Percentiles rank a stretch among this genome's conserved stretches.
Evolutionary conservation across 345 rosid genomes (phyloP).

Genomic region (Rhodomyrtus tomentosa): DNA sequence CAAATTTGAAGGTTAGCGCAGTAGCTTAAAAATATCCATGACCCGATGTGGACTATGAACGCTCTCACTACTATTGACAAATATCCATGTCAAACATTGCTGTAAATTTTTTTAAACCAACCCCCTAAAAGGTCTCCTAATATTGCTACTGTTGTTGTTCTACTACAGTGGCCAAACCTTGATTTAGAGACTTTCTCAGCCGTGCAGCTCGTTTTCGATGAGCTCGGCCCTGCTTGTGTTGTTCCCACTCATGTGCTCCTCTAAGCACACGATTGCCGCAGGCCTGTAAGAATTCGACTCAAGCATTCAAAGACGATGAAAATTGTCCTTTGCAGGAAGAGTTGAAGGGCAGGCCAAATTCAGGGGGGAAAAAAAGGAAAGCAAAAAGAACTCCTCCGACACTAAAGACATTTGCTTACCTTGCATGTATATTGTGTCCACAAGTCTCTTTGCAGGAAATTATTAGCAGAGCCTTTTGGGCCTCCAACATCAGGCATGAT

Average conservation of each 20-base stretch:
- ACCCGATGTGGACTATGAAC: background rate
- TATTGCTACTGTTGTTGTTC: background rate
- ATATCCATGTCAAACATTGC: background rate
- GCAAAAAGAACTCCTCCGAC: background rate
- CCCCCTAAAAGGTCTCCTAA: background rate
- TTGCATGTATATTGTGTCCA: slow-evolving; percentile 83
- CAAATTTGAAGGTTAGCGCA: no score
- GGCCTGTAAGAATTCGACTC: slow-evolving; percentile 25
- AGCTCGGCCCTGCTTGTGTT: slow-evolving; percentile 65
- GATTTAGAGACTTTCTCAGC: slow-evolving; percentile 21
- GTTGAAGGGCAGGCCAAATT: background rate
- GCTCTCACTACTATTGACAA: background rate
- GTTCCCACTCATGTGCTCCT: slow-evolving; percentile 95
- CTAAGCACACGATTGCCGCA: slow-evolving; percentile 81
- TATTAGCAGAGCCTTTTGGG: background rate
- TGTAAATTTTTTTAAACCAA: background rate
- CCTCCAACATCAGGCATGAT: background rate
- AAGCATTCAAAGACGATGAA: background rate
- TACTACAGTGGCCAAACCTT: background rate
- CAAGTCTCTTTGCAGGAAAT: slow-evolving; percentile 41
- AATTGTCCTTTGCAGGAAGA: background rate
- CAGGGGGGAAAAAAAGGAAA: background rate
- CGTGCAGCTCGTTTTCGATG: slow-evolving; percentile 62
- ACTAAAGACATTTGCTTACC: slow-evolving; percentile 18
- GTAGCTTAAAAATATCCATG: background rate